Percentiles rank a stretch among this genome's conserved stretches.
These are phyloP conservation scores for Dryas integrifolia DNA, from an alignment of 331 rosid species.

Conservation along the genomic window DNA sequence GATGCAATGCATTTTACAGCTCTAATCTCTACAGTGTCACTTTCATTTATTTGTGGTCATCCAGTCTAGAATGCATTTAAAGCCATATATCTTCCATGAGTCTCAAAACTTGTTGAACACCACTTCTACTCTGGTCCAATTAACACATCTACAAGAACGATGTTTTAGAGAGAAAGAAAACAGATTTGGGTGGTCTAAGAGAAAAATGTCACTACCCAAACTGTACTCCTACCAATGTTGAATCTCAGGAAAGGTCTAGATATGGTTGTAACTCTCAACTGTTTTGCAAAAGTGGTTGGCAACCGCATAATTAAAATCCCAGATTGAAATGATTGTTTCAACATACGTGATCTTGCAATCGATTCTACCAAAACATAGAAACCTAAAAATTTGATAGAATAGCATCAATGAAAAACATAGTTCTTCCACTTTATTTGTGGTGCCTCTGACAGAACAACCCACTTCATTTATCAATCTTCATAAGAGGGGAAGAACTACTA, in stretches of 20 bases:
- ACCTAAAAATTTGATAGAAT: neutral
- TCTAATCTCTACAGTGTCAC: neutral
- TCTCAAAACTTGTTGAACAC: neutral
- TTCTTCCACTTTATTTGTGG: neutral
- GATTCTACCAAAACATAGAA: constrained; percentile 1
- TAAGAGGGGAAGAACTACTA: neutral
- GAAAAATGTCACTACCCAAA: neutral
- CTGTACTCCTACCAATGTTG: neutral
- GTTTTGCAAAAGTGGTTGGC: neutral
- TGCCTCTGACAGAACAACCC: neutral
- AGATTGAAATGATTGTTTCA: neutral
- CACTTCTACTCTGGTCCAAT: neutral
- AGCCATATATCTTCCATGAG: neutral
- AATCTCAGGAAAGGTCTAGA: neutral
- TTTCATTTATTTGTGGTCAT: neutral
- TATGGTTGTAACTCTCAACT: neutral
- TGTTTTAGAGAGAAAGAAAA: neutral
- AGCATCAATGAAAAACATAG: neutral
- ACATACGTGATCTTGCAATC: neutral
- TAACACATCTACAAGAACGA: neutral
- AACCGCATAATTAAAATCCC: no score
- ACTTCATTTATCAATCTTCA: constrained; percentile 14
- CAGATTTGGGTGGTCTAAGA: neutral
- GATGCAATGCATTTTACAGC: neutral
- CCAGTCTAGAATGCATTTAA: neutral